Percentiles rank a stretch among this genome's conserved stretches.
phyloP scores from a whole-genome alignment of 805 yeast genomes.

The Candida boidinii region DNA sequence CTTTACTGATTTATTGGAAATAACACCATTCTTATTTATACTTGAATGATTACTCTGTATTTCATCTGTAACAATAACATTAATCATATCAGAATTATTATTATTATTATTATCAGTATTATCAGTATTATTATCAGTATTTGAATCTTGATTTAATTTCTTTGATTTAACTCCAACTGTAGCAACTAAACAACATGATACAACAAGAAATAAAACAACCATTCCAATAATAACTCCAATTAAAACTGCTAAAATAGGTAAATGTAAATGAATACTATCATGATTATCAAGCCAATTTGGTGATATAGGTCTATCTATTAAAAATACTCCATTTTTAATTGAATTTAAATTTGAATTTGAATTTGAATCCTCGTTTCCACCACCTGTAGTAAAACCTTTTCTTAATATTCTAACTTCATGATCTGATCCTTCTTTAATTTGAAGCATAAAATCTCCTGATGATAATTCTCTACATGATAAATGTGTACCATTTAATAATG shows the following conservation, averaged over 20 bases:
- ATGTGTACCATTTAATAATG: constrained; percentile 35
- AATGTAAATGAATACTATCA: constrained; percentile 41
- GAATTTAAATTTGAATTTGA: no score
- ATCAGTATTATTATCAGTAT: neutral
- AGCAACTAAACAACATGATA: constrained; percentile 29
- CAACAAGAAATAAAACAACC: constrained; percentile 25
- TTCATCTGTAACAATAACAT: neutral
- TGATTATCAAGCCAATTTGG: constrained; percentile 47
- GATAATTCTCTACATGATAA: constrained; percentile 35
- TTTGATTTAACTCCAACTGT: constrained; percentile 19
- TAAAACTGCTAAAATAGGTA: constrained; percentile 62
- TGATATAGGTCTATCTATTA: constrained; percentile 61
- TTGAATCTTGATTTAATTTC: constrained; percentile 2
- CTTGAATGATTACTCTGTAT: neutral
- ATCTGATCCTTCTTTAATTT: constrained; percentile 38
- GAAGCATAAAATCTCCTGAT: constrained; percentile 27
- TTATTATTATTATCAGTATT: no score
- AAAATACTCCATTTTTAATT: constrained; percentile 43
- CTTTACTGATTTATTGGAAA: no score
- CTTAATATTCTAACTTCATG: constrained; percentile 51
- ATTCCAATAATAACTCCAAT: constrained; percentile 61
- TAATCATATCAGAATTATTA: no score
- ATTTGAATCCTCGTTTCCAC: no score
- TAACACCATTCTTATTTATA: no score
- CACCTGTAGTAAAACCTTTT: constrained; percentile 48